Conservation (phyloP, 768 basidiomycete genomes). For the Leccinum olivaceopallidum region DNA sequence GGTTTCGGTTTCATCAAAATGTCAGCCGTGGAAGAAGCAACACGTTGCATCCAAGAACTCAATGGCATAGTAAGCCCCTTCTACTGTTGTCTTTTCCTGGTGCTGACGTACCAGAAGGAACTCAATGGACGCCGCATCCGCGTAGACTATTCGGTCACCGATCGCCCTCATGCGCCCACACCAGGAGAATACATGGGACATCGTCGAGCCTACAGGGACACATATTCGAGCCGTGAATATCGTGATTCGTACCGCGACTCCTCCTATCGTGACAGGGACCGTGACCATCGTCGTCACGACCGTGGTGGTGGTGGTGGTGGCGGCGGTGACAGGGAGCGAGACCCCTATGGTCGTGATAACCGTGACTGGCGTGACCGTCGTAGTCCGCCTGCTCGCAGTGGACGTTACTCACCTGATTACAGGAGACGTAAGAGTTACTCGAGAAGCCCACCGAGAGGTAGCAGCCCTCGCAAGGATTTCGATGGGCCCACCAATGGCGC, state of each 20-base stretch:
- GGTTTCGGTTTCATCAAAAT: slow-evolving; percentile 99
- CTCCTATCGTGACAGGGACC: slow-evolving; percentile 46
- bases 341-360: slow-evolving; percentile 68
- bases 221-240: slow-evolving; percentile 43
- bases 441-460: slow-evolving; percentile 76
- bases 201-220: slow-evolving; percentile 57
- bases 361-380: slow-evolving; percentile 82
- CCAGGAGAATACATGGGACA: slow-evolving; percentile 99
- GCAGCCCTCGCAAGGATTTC: slow-evolving; percentile 53
- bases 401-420: slow-evolving; percentile 77
- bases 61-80: slow-evolving; percentile 78
- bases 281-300: slow-evolving; percentile 40
- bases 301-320: background rate
- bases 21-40: slow-evolving; percentile 85
- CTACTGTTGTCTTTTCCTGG: background rate
- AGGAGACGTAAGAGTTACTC: slow-evolving; percentile 76
- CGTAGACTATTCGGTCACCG: slow-evolving; percentile 95
- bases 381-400: slow-evolving; percentile 65
- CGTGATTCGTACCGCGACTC: slow-evolving; percentile 47
- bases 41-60: slow-evolving; percentile 82
- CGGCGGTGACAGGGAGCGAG: slow-evolving; percentile 46
- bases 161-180: slow-evolving; percentile 91
- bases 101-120: slow-evolving; percentile 51
- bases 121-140: slow-evolving; percentile 95
- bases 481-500: slow-evolving; percentile 46